Conservation (phyloP, 805 yeast species). For the Lipomyces sp. region DNA sequence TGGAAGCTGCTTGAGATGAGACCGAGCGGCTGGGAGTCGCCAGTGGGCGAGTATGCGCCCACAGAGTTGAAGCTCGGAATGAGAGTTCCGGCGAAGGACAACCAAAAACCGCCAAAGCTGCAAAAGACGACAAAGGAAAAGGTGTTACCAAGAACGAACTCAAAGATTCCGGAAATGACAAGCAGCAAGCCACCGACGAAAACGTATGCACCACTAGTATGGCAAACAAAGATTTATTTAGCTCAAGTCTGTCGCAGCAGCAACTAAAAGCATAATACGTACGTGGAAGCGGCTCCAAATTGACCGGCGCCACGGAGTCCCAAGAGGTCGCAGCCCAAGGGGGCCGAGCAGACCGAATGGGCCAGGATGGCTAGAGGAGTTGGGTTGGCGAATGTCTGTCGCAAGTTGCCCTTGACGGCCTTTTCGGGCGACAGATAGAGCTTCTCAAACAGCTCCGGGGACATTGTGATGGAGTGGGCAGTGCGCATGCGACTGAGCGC, state of each 20-base stretch:
- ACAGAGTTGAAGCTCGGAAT: conserved; percentile 35
- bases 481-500: conserved; percentile 38
- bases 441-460: conserved; percentile 38
- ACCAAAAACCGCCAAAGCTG: conserved; percentile 36
- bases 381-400: conserved; percentile 37
- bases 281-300: conserved; percentile 35
- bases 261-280: neutral
- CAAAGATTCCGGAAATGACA: conserved; percentile 33
- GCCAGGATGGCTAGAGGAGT: conserved; percentile 36
- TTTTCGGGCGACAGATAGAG: conserved; percentile 36
- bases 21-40: conserved; percentile 27
- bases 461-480: conserved; percentile 32
- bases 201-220: conserved; percentile 27
- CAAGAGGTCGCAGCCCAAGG: conserved; percentile 36
- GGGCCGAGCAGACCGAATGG: conserved; percentile 30
- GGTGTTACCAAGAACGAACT: conserved; percentile 39
- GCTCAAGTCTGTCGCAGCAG: too few species aligned
- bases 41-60: conserved; percentile 36
- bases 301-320: conserved; percentile 38
- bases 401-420: conserved; percentile 29
- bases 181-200: conserved; percentile 35
- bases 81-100: conserved; percentile 33
- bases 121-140: conserved; percentile 37
- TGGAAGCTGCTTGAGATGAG: conserved; percentile 24
- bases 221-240: too few species aligned